Evolutionary conservation across 75 land plant genomes (phyloP).

Genomic region (Larix kaempferi): DNA sequence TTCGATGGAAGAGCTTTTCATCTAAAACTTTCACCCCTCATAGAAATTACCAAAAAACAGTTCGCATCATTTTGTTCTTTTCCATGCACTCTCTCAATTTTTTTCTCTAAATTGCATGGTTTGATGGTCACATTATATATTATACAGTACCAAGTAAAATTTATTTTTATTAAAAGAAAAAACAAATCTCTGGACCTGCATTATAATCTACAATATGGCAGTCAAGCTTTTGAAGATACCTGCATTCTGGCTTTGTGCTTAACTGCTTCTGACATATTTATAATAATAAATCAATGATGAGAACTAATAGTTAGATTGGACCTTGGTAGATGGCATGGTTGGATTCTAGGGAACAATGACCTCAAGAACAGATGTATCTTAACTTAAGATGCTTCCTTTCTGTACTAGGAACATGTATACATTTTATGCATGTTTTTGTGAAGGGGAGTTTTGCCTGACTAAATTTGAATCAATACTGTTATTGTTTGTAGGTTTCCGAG

Average conservation of each 20-base stretch:
- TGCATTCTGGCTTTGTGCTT: neutral
- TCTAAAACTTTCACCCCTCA: neutral
- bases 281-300: too few species aligned
- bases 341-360: neutral
- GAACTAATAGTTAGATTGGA: too few species aligned
- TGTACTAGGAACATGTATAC: neutral
- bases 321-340: neutral
- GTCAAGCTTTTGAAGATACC: neutral
- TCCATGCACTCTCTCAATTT: too few species aligned
- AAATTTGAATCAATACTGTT: neutral
- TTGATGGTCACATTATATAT: neutral
- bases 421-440: neutral
- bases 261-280: neutral
- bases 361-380: neutral
- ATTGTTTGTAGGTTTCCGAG: slow-evolving; percentile 62
- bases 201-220: neutral
- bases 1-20: neutral
- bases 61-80: neutral
- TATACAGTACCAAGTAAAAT: neutral
- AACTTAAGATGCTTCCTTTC: neutral
- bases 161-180: neutral
- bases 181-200: neutral
- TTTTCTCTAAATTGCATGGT: neutral
- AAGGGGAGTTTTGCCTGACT: neutral
- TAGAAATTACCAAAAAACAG: neutral